Conservation (phyloP, 108 stramenopile genomes). For the Conticribra guillardii region DNA sequence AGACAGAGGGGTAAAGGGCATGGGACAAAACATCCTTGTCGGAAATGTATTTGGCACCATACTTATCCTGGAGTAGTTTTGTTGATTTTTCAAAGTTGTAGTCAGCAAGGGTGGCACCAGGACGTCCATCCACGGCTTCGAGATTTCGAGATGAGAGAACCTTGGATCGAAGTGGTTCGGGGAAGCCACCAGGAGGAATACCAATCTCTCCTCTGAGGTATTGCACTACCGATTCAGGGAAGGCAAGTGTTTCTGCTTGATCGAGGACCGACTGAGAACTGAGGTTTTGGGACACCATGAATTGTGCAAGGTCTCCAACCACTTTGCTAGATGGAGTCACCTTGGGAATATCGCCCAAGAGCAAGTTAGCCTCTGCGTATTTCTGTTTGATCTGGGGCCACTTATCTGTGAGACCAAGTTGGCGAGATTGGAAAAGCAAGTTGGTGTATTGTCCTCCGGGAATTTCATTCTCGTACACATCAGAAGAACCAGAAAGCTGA, state of each 20-base stretch:
- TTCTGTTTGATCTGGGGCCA: slow-evolving; percentile 74
- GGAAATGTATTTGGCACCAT: slow-evolving; percentile 62
- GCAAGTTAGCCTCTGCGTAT: slow-evolving; percentile 78
- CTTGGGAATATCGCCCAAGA: slow-evolving; percentile 88
- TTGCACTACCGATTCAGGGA: slow-evolving; percentile 81
- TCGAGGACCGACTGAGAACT: slow-evolving; percentile 58
- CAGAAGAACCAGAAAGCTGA: slow-evolving; percentile 75
- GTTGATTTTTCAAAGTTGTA: slow-evolving; percentile 65
- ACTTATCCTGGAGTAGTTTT: slow-evolving; percentile 54
- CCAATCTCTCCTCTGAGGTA: slow-evolving; percentile 77
- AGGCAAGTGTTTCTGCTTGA: slow-evolving; percentile 67
- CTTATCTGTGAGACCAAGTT: slow-evolving; percentile 73
- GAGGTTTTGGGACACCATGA: slow-evolving; percentile 79
- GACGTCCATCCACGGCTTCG: slow-evolving; percentile 64
- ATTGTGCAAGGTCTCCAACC: slow-evolving; percentile 86
- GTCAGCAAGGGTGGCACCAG: slow-evolving; percentile 70
- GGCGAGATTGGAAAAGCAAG: slow-evolving; percentile 79
- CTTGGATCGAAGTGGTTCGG: slow-evolving; percentile 74
- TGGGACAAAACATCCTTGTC: slow-evolving; percentile 85
- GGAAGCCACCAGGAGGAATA: slow-evolving; percentile 80
- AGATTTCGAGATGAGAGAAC: slow-evolving; percentile 65
- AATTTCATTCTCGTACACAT: slow-evolving; percentile 86
- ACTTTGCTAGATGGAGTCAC: slow-evolving; percentile 89
- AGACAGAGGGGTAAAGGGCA: slow-evolving; percentile 90
- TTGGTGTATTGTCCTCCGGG: slow-evolving; percentile 89